Percentiles rank a stretch among this genome's conserved stretches.
Conservation (phyloP, 1,284 basidiomycete genomes). For the Pisolithus thermaeus region DNA sequence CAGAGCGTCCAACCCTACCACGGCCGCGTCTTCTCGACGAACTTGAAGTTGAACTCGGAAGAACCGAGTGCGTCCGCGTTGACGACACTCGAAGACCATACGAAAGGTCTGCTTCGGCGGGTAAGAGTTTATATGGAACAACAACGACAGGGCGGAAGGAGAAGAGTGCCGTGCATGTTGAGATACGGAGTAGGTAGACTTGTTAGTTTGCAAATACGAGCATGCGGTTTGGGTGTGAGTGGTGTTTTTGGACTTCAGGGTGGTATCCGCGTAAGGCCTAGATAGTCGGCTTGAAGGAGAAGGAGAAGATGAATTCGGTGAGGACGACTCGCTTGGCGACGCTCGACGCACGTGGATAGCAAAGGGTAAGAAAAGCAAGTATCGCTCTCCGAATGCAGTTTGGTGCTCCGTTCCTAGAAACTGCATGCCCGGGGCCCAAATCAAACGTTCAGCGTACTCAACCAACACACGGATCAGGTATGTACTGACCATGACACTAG, state of each 20-base stretch:
- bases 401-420: slow-evolving; percentile 36
- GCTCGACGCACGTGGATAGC: slow-evolving; percentile 36
- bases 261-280: too few species aligned
- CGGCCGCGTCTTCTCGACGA: slow-evolving; percentile 61
- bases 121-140: slow-evolving; percentile 55
- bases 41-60: slow-evolving; percentile 56
- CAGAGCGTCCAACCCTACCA: slow-evolving; percentile 56
- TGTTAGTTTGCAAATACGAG: slow-evolving; percentile 34
- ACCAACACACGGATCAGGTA: neutral
- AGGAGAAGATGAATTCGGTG: slow-evolving; percentile 7
- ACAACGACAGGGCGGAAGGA: slow-evolving; percentile 28
- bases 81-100: slow-evolving; percentile 4
- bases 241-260: too few species aligned
- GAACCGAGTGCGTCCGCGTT: slow-evolving; percentile 52
- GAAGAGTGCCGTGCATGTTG: slow-evolving; percentile 49
- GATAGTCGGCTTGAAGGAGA: slow-evolving; percentile 1
- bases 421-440: too few species aligned
- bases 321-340: neutral
- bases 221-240: too few species aligned
- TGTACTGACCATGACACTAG: slow-evolving; percentile 58
- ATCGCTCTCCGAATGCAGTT: slow-evolving; percentile 43
- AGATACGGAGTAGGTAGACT: slow-evolving; percentile 41
- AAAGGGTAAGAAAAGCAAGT: slow-evolving; percentile 56
- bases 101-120: slow-evolving; percentile 29
- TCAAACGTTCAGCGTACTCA: too few species aligned